phyloP scores from a whole-genome alignment of 768 basidiomycete genomes.

The Suillus clintonianus region DNA sequence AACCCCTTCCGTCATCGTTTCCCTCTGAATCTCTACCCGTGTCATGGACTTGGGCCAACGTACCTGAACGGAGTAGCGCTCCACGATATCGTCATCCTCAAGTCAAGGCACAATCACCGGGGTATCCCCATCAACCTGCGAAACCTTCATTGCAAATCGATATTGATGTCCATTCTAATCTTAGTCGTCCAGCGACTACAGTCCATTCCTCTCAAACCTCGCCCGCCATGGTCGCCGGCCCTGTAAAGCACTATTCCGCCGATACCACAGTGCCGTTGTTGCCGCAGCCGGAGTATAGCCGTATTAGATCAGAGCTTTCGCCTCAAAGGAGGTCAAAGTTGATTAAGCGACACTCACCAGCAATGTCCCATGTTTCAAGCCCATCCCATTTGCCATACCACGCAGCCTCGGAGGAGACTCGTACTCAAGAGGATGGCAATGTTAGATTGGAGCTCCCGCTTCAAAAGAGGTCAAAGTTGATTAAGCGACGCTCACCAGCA shows the following conservation, averaged over 20 bases:
- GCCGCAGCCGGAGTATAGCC: background rate
- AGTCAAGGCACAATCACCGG: background rate
- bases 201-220: background rate
- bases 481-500: conserved; percentile 2
- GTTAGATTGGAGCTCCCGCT: background rate
- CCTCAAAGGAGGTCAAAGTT: conserved; percentile 6
- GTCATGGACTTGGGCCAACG: background rate
- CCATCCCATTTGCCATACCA: background rate
- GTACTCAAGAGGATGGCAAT: background rate
- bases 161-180: conserved; percentile 4
- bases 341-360: conserved; percentile 6
- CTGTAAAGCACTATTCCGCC: background rate
- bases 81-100: conserved; percentile 1
- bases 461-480: conserved; percentile 7
- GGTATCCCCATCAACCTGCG: background rate
- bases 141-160: conserved; percentile 6
- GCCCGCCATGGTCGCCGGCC: background rate
- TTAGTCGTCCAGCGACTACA: background rate
- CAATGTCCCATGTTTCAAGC: background rate
- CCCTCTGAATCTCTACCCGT: background rate
- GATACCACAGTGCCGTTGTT: background rate
- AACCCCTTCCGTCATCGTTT: conserved; percentile 1
- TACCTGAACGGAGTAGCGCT: background rate
- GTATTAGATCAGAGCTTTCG: background rate
- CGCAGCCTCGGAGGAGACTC: background rate